Evolutionary conservation across 1,139 yeast species (phyloP), one percentile per base, ranked within the genome.

Genomic region (Hansenula anomala): DNA sequence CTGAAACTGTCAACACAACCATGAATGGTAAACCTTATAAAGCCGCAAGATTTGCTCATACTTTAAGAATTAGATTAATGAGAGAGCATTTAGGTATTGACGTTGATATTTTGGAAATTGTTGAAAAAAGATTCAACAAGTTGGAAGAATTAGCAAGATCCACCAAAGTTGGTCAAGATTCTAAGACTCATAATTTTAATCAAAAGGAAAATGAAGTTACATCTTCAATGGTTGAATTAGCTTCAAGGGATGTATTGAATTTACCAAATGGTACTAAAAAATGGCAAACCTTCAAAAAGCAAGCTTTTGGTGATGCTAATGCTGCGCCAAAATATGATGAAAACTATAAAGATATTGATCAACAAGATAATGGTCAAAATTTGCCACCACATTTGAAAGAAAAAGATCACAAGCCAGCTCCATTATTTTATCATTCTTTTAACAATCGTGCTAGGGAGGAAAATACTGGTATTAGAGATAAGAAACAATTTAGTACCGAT

Each of bases 11-110:
- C 4, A 73, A 78, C 38, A 75, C 90, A 0, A 69, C 67, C 13
- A 90, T 94, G 97, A 83, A 79, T 45, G 97, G 95, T 2, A 66
- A 78, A 53, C 85, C 87, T 0, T 90, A 76, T 58, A 62, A 71
- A 45, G 98, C 92, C 1, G 94, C 89, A 2, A 80, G 79, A 50
- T 94, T 92, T 67, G 89, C 97, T 0, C 95, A 89, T 59, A 83
- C 94, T 3, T 66, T 94, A 46, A 72, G 99, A 56, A 76, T 89
- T 67, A 73, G 97, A 45, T 70, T 94, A 36, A 92, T 94, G 98
- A 75, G 98, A 48, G 99, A 94, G 58, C 98, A 94, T 61, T 60
- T 94, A 27, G 99, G 98, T 16, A 82, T 95, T 36, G 92, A 87
- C 59, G 92, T 90, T 34, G 98, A 94, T 61, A 70, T 83, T 22